phyloP scores from a whole-genome alignment of 73 alveolate species.

The Symbiodinium natans region DNA sequence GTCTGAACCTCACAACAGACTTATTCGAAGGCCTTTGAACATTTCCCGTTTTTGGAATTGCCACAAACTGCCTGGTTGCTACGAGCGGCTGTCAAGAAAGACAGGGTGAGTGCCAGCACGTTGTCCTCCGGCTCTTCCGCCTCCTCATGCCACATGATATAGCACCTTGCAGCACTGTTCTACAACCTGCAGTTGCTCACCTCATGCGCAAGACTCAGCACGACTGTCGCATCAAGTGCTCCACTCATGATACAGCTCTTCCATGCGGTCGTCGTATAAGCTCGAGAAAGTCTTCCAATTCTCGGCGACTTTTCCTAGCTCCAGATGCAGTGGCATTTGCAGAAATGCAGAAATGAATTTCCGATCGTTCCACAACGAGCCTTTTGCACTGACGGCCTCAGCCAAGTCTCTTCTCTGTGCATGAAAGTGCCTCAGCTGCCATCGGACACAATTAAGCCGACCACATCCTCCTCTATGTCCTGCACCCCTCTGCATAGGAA shows the following conservation, averaged over 20 bases:
- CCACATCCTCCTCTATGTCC: too few relatives aligned
- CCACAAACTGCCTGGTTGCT: too few relatives aligned
- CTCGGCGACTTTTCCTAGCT: slow-evolving; percentile 81
- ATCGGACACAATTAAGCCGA: too few relatives aligned
- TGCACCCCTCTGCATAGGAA: too few relatives aligned
- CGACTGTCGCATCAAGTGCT: not conserved
- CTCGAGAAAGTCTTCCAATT: slow-evolving; percentile 76
- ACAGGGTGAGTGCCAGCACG: slow-evolving; percentile 61
- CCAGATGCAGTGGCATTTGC: too few relatives aligned
- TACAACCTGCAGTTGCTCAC: not conserved
- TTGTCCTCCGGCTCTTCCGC: slow-evolving; percentile 90
- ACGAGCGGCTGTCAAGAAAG: slow-evolving; percentile 39
- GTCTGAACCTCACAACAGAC: slow-evolving; percentile 55
- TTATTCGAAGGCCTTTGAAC: too few relatives aligned
- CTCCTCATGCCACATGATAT: slow-evolving; percentile 80
- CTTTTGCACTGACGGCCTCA: too few relatives aligned
- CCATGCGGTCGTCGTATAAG: slow-evolving; percentile 89
- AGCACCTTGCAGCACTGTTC: slow-evolving; percentile 30
- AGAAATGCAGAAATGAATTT: not conserved
- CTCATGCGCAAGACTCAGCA: not conserved
- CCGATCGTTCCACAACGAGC: not conserved
- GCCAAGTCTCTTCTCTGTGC: slow-evolving; percentile 52
- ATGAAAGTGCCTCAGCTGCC: slow-evolving; percentile 52
- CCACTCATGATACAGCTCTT: slow-evolving; percentile 61
- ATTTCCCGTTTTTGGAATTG: too few relatives aligned